A percentile compares a stretch with the other conserved stretches of the same genome.
Evolutionary conservation across 2,329 filamentous ascomycete genomes (phyloP).

Genomic region (Ophiostoma tasmaniense): DNA sequence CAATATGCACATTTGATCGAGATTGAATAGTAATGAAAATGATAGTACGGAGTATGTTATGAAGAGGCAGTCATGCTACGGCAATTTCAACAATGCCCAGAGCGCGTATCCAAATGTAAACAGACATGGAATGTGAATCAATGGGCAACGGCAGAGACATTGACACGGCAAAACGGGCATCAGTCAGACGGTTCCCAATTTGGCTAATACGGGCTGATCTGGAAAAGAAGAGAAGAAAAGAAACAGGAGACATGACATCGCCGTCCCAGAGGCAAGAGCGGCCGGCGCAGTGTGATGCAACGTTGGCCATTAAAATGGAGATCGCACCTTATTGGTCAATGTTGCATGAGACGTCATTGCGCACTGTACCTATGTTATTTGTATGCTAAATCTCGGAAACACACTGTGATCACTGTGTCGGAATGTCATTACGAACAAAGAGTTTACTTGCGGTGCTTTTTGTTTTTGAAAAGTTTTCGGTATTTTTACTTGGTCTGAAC

Average conservation of each 20-base stretch:
- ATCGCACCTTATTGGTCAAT: neutral
- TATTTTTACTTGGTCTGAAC: neutral
- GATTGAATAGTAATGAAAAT: neutral
- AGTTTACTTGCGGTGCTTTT: neutral
- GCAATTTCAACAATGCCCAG: neutral
- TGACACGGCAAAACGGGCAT: neutral
- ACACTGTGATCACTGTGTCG: neutral
- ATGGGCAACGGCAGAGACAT: constrained; percentile 1
- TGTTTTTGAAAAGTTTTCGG: neutral
- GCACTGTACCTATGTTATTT: neutral
- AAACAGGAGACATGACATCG: no score
- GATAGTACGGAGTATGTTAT: no score
- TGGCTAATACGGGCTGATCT: neutral
- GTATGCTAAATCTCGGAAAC: no score
- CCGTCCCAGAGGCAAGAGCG: no score
- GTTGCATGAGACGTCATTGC: neutral
- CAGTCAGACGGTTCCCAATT: neutral
- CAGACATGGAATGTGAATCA: neutral
- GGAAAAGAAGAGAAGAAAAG: neutral
- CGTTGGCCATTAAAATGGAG: neutral
- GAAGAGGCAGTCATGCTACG: no score
- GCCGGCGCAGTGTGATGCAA: neutral
- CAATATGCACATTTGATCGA: neutral
- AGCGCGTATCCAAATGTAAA: neutral
- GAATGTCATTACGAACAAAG: neutral